These are phyloP conservation scores for Arthrobotrys entomopaga DNA, from an alignment of 2,329 filamentous ascomycete species.

Conservation along the genomic window DNA sequence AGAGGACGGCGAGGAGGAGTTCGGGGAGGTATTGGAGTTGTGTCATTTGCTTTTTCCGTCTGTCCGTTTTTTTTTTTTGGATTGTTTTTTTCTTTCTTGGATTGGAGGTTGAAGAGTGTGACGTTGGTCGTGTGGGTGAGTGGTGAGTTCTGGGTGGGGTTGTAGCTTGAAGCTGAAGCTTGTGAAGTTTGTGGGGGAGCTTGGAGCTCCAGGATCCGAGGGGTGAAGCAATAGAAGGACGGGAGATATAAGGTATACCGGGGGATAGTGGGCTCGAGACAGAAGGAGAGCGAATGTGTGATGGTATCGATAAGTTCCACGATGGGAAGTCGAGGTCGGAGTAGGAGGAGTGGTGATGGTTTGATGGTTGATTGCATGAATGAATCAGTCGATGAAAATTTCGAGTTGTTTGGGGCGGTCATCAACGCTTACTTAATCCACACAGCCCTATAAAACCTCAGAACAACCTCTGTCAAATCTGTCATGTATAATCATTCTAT, in stretches of 20 bases:
- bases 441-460: too few species aligned
- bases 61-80: too few species aligned
- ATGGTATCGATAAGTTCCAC: not conserved
- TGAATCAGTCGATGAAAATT: not conserved
- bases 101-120: slow-evolving; percentile 7
- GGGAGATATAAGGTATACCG: not conserved
- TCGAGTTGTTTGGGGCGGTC: not conserved
- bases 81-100: not conserved
- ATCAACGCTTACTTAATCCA: not conserved
- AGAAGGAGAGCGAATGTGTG: not conserved
- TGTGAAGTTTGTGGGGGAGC: not conserved
- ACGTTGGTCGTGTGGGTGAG: not conserved
- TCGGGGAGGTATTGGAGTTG: slow-evolving; percentile 57
- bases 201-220: not conserved
- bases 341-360: not conserved
- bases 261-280: not conserved
- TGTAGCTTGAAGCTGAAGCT: not conserved
- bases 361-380: too few species aligned
- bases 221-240: not conserved
- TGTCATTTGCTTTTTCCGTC: slow-evolving; percentile 41
- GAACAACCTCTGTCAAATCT: too few species aligned
- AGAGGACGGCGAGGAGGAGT: slow-evolving; percentile 58
- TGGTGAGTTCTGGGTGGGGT: not conserved
- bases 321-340: not conserved
- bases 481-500: too few species aligned